Conservation (phyloP, 306 rosid genomes). For the Cucurbita moschata region DNA sequence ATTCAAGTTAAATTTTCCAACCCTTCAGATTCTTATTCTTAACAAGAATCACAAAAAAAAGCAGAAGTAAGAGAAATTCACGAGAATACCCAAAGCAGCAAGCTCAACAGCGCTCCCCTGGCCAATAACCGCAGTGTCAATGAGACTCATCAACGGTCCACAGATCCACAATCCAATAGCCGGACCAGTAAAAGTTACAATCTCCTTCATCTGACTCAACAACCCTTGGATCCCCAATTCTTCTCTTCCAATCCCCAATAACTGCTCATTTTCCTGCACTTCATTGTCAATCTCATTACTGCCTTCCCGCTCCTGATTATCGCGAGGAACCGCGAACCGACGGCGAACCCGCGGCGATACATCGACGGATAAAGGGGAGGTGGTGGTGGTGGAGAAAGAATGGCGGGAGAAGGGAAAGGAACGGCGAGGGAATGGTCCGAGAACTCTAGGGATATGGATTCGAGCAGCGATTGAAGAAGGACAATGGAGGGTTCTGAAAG, state of each 20-base stretch:
- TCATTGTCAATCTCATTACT: not conserved
- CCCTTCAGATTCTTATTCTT: not conserved
- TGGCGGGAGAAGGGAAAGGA: not conserved
- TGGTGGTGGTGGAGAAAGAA: not conserved
- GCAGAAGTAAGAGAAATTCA: not conserved
- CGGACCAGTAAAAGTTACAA: conserved; percentile 54
- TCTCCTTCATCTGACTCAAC: conserved; percentile 65
- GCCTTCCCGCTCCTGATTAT: not conserved
- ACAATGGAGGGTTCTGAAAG: not conserved
- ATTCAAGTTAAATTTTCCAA: not conserved
- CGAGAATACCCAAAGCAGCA: conserved; percentile 67
- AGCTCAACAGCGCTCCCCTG: conserved; percentile 88
- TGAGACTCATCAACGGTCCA: conserved; percentile 83
- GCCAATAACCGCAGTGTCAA: conserved; percentile 71
- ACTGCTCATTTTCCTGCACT: conserved; percentile 4
- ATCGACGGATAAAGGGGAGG: not conserved
- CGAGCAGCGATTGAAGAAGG: not conserved
- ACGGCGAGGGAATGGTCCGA: not conserved
- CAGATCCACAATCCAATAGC: conserved; percentile 75
- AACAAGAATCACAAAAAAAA: not conserved
- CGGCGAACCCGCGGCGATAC: not conserved
- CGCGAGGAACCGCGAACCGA: not conserved
- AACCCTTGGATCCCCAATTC: conserved; percentile 32
- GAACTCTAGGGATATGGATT: not conserved
- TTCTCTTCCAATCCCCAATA: conserved; percentile 4